Evolutionary conservation across 73 alveolate genomes (phyloP), one percentile per base, ranked within the genome.

Genomic region (Paramecium caudatum): DNA sequence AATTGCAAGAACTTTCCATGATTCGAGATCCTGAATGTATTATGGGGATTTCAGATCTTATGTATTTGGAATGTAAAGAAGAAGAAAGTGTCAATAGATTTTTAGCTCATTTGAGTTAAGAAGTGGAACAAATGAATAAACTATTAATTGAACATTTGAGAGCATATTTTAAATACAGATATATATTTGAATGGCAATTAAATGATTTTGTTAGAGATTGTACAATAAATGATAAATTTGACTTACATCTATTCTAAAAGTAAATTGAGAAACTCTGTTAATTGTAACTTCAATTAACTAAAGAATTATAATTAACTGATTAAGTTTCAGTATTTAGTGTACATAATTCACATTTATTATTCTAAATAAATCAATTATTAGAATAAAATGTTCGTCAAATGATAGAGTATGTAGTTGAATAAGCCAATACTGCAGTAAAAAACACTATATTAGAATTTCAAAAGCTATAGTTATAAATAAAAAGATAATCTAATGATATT

Each of bases 1-100:
- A 55, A 27, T 55, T 55, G 30, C n/a, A 10, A 12, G 80, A 55
- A 55, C 30, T 55, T 4, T 27, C 46, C n/a, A 55, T 27, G 21
- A 55, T 55, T 9, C 23, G 80, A 23, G 80, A 55, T 55, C 80
- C 80, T 9, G 80, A 55, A 55, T 55, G 80, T 5, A 55, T 55
- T 2, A 9, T 55, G 45, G 30, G 30, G 23, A 55, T 55, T 9
- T 55, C 80, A 23, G 46, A 55, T 55, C 80, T 55, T 23, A 55
- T 55, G 80, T 55, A 55, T 55, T 55, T 55, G 30, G 23, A 55
- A 55, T 55, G 80, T 25, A 55, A 55, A 0, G 30, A 16, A 25
- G 80, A 55, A 10, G 8, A 55, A 55, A 3, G 9, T 10, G 30
- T 55, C 2, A 27, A 55, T 27, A 43, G 30, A 2, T 55, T 55